Evolutionary conservation across 345 rosid genomes (phyloP), one percentile per base, ranked within the genome.

Genomic region (Capsella bursapastoris): DNA sequence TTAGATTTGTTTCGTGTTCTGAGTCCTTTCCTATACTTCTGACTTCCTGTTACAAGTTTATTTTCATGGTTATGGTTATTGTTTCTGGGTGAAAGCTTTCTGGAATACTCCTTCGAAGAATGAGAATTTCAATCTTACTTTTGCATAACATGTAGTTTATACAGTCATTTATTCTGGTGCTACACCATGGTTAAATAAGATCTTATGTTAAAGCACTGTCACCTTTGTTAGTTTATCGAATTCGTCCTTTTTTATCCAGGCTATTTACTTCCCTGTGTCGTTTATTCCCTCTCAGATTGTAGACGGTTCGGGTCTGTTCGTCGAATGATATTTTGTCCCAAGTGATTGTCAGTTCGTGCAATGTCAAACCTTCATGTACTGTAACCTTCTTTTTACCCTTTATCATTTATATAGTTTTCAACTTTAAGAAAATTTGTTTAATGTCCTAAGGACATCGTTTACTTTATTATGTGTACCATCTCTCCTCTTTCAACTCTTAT

Each of bases 331-430:
- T 84, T 76, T 84, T 80, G 82, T 85, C 77, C 76, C 81, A 56
- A 22, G 79, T 78, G 68, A 73, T 84, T 85, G 84, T 86, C 83
- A 81, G 73, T 51, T 57, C 58, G 47, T 84, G 82, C 90, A 80
- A 94, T 94, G 98, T 94, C 97, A 75, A 93, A 95, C 70, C 90
- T 89, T 77, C 93, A 94, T 87, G 98, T 94, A 91, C 53, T 52
- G 69, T 72, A 35, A 25, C 51, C 64, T 41, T 58, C 15, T 28
- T 48, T 18, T 40, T 5, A 3, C 32, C 4, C 34, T 0, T 15
- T 10, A 43, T 57, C 38, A 28, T 37, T 47, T 53, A 34, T 53
- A 12, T 3, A 3, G 22, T 43, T 52, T 18, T 41, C 15, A 10
- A 62, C 29, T 18, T 74, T 8, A 35, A 37, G 35, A 22, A 56